Percentiles rank a stretch among this genome's conserved stretches.
phyloP scores from a whole-genome alignment of 352 stramenopile genomes.

The Aphanomyces astaci region DNA sequence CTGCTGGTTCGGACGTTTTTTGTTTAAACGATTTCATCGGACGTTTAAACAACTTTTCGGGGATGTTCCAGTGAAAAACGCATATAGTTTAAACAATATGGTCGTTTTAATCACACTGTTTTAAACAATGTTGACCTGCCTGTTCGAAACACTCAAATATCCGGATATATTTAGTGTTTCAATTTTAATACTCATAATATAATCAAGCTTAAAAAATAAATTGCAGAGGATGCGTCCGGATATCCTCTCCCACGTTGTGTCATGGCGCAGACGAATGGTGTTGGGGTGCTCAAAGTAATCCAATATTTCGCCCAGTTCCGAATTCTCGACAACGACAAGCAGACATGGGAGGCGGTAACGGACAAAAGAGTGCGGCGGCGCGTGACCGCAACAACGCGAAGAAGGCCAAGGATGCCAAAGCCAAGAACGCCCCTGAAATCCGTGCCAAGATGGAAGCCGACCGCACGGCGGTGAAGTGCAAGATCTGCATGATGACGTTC shows the following conservation, averaged over 20 bases:
- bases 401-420: constrained; percentile 78
- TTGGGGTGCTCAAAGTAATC: too few relatives aligned
- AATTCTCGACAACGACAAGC: neutral
- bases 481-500: constrained; percentile 83
- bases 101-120: too few relatives aligned
- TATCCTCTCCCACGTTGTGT: too few relatives aligned
- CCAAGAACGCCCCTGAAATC: constrained; percentile 70
- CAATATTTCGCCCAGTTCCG: constrained; percentile 1
- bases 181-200: too few relatives aligned
- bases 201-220: too few relatives aligned
- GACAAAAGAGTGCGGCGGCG: constrained; percentile 70
- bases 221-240: too few relatives aligned
- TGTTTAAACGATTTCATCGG: neutral
- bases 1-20: neutral
- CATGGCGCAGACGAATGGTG: neutral
- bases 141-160: too few relatives aligned
- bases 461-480: constrained; percentile 72
- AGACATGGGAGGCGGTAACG: constrained; percentile 76
- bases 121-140: too few relatives aligned
- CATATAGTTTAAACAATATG: too few relatives aligned
- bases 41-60: too few relatives aligned
- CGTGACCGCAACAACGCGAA: constrained; percentile 78
- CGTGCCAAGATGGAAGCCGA: constrained; percentile 79
- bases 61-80: too few relatives aligned
- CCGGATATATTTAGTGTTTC: too few relatives aligned